Evolutionary conservation across 257 asterid genomes (phyloP).

Genomic region (Leptodermis oblonga): DNA sequence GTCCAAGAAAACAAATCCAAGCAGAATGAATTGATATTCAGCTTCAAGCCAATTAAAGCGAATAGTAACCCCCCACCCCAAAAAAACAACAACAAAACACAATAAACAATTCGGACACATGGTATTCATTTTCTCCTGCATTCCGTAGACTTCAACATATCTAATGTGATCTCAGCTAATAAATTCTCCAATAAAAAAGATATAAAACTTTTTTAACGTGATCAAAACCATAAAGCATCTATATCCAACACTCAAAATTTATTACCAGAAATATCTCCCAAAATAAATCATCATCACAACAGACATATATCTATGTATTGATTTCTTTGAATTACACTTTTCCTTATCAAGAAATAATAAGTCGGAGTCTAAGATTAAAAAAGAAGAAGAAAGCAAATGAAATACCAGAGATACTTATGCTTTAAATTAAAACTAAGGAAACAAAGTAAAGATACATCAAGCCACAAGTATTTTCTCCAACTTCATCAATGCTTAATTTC

Average conservation of each 20-base stretch:
- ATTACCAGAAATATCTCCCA: slow-evolving; percentile 2
- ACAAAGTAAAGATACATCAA: background rate
- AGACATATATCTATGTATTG: background rate
- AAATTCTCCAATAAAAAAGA: background rate
- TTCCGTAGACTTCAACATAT: background rate
- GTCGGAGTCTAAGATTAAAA: background rate
- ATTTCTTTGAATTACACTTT: background rate
- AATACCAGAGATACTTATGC: background rate
- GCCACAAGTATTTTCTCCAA: background rate
- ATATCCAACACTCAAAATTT: background rate
- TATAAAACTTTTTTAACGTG: background rate
- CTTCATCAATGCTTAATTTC: slow-evolving; percentile 1
- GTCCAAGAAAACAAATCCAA: background rate
- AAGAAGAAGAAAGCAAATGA: background rate
- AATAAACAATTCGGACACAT: background rate
- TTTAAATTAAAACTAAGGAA: background rate
- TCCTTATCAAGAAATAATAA: background rate
- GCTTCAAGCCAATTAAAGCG: background rate
- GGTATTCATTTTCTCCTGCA: background rate
- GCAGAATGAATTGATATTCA: background rate
- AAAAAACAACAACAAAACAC: background rate
- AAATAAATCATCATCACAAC: background rate
- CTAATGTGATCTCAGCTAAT: background rate
- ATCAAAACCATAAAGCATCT: slow-evolving; percentile 2
- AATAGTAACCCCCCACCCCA: background rate